These are phyloP conservation scores for Mycotypha africana DNA, from an alignment of 371 early-diverging fungal genomes.

Conservation along the genomic window DNA sequence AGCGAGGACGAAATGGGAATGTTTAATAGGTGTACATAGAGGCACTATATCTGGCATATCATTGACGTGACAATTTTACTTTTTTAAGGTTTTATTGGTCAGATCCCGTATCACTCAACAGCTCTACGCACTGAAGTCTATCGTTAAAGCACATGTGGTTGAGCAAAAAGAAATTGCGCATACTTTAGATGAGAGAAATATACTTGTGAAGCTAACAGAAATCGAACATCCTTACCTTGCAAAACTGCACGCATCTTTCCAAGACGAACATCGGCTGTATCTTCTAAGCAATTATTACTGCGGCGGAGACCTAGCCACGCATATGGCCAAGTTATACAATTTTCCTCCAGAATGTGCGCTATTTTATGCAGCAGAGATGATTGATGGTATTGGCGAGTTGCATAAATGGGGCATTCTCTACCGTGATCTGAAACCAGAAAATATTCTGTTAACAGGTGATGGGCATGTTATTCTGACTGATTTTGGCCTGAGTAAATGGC, in stretches of 20 bases:
- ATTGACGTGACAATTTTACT: too few relatives aligned
- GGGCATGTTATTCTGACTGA: constrained; percentile 90
- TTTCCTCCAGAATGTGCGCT: constrained; percentile 41
- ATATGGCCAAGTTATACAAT: constrained; percentile 41
- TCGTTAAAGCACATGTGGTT: constrained; percentile 90
- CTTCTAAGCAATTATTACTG: constrained; percentile 96
- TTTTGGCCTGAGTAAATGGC: constrained; percentile 84
- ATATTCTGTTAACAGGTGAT: constrained; percentile 71
- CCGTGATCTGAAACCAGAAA: constrained; percentile 87
- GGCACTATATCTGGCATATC: too few relatives aligned
- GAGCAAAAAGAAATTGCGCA: constrained; percentile 87
- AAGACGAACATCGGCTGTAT: constrained; percentile 86
- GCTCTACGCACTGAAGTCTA: constrained; percentile 91
- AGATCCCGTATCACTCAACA: constrained; percentile 45
- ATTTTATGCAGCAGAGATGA: constrained; percentile 86
- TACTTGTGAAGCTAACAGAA: constrained; percentile 39
- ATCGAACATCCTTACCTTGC: constrained; percentile 88
- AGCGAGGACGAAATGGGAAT: too few relatives aligned
- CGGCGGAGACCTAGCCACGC: constrained; percentile 76
- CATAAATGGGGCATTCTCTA: constrained; percentile 89
- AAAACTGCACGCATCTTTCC: constrained; percentile 89
- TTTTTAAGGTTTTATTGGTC: constrained; percentile 95
- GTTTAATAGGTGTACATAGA: too few relatives aligned
- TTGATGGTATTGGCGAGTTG: constrained; percentile 82
- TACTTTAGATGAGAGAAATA: constrained; percentile 42